Base-by-base conservation (phyloP, 352 stramenopile genomes). In the Pythium graminicola region DNA sequence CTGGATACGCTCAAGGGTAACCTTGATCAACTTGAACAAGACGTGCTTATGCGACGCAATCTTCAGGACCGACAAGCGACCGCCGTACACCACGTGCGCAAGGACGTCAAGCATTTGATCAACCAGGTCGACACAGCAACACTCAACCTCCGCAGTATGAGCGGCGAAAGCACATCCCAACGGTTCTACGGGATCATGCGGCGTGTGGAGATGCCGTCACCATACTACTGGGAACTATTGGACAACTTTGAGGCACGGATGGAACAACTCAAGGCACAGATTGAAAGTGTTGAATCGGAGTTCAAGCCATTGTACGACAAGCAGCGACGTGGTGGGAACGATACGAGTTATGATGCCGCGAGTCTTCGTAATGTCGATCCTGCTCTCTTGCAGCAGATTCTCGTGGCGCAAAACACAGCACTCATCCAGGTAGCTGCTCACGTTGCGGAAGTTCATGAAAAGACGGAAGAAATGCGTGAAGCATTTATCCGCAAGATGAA, bases 191-290 rank as follows among this genome's bases (percentile, higher is more conserved):
- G 82, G 41, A 81, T 89, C 49, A 73, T 85, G 70, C 79, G 79
- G 7, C 73, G 73, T 13, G 79, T 89, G 20, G 74, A 86, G 44
- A 86, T 85, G 74, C 81, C 81, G 32, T 93, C 81, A 27, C 65
- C 71, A 4, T 93, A 86, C 50, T 93, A 89, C 50, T 90, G 79
- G 76, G 72, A 86, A 29, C 62, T 93, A 35, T 56, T 90, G 24
- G 70, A 75, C 23, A 71, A 82, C 27, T 90, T 84, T 38, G 81
- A 93, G 43, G 54, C 60, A n/a, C 73, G 75, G 32, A 89, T 93
- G 78, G 62, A 69, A 27, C 63, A 60, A 13, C 72, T 93, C 44
- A 90, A 93, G 48, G 45, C 55, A 4, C 79, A 90, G 64, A 90
- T 93, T 26, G 67, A 88, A 59, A 70, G 81, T 29, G 64, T 92